Evolutionary conservation across 2,329 filamentous ascomycete species (phyloP), one percentile per base, ranked within the genome.

Genomic region (Apiospora koreana): DNA sequence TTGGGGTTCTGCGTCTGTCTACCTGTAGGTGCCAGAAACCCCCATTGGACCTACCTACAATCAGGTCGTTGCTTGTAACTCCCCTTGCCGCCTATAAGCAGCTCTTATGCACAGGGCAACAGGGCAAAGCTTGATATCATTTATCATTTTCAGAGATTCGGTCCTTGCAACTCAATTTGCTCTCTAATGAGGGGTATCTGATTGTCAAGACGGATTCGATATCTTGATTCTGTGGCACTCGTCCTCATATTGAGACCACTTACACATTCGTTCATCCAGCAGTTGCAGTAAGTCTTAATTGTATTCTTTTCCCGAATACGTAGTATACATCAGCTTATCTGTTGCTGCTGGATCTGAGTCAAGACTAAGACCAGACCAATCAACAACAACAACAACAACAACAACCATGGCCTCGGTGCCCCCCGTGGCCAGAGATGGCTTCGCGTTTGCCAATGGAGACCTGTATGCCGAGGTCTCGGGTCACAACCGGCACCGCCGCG

Each of bases 401-500:
- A 21, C 50, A 18, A 71, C 48, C 35, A 78, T 78, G 75, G 74
- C 78, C 50, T 70, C 79, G 12, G 72, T 75, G 9, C 72, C 77
- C 4, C 77, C 80, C 3, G 78, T 75, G 65, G 70, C 75, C 10
- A 77, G 74, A 42, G 83, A 82, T 31, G 79, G 77, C 54, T 87
- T 86, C 77, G 79, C 81, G 65, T 86, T 80, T 68, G 77, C 78
- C 1, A 77, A 80, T 23, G 80, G 84, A 65, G 79, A 81, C 2
- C 80, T 87, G 71, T 85, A 83, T 71, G 83, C 81, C 48, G 81
- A 86, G 69, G 76, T 82, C 1, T 83, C 81, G 41, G 80, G 80
- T 41, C 76, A 81, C 35, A 83, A 85, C 66, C 81, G 79, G 2
- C 85, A 87, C 73, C 81, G 83, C 1, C 85, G 85, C 4, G 84